A percentile compares a stretch with the other conserved stretches of the same genome.
Conservation (phyloP, 2,329 filamentous ascomycete species). For the Aureobasidium sp. region DNA sequence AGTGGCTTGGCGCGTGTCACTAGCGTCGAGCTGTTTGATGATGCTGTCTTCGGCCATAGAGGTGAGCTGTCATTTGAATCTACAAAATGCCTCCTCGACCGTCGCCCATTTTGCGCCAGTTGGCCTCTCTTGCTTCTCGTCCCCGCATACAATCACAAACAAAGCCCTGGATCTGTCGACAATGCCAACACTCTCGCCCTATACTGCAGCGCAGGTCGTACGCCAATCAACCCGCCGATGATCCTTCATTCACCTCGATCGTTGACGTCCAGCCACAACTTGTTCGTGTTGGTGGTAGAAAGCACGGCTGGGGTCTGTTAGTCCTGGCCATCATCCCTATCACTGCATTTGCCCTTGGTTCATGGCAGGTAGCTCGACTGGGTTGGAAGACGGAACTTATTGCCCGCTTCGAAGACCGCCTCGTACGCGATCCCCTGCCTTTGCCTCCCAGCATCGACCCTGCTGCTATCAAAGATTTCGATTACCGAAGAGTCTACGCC, state of each 20-base stretch:
- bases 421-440: slow-evolving; percentile 77
- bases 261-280: slow-evolving; percentile 79
- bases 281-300: slow-evolving; percentile 60
- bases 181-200: slow-evolving; percentile 20
- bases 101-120: slow-evolving; percentile 13
- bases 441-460: slow-evolving; percentile 79
- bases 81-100: slow-evolving; percentile 11
- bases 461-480: slow-evolving; percentile 75
- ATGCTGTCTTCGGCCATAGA: background rate
- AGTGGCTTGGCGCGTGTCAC: slow-evolving; percentile 12
- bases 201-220: slow-evolving; percentile 28
- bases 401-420: slow-evolving; percentile 83
- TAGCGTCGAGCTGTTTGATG: slow-evolving; percentile 5
- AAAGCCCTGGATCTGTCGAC: slow-evolving; percentile 25
- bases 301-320: slow-evolving; percentile 73
- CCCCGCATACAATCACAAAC: background rate
- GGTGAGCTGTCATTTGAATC: background rate
- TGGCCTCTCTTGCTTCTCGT: slow-evolving; percentile 10
- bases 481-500: slow-evolving; percentile 77
- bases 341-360: slow-evolving; percentile 82
- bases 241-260: slow-evolving; percentile 74
- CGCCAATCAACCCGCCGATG: slow-evolving; percentile 55
- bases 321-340: slow-evolving; percentile 82
- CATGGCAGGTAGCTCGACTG: slow-evolving; percentile 91
- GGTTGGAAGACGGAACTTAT: slow-evolving; percentile 92